phyloP scores from a whole-genome alignment of 176 grass and related monocot species.

The Musa troglodytarum region DNA sequence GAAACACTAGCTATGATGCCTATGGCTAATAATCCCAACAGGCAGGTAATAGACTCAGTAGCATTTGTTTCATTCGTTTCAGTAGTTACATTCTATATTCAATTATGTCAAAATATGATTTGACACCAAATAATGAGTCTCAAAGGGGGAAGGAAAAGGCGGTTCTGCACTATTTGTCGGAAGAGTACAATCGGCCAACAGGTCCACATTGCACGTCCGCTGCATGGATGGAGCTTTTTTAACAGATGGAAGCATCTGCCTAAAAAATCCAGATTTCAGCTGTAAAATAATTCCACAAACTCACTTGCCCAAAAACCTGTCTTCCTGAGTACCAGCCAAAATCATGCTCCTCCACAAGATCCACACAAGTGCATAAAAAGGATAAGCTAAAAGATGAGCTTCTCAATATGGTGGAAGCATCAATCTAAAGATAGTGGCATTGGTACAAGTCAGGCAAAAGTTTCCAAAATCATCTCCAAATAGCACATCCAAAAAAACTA shows the following conservation, averaged over 20 bases:
- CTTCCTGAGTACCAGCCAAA: background rate
- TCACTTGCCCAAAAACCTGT: background rate
- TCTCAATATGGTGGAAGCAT: background rate
- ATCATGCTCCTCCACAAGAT: background rate
- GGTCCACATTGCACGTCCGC: too few species aligned
- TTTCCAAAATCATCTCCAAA: background rate
- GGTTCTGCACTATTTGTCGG: too few species aligned
- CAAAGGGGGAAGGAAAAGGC: too few species aligned
- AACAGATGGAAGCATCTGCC: background rate
- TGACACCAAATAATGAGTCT: too few species aligned
- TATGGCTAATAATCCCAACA: too few species aligned
- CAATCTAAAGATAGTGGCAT: background rate
- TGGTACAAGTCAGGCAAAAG: background rate
- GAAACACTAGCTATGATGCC: too few species aligned
- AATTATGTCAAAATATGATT: too few species aligned
- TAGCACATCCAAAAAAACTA: background rate
- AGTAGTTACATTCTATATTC: too few species aligned
- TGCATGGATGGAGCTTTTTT: too few species aligned
- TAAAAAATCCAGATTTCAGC: background rate
- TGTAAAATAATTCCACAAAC: background rate
- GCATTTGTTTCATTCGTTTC: too few species aligned
- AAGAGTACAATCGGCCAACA: too few species aligned
- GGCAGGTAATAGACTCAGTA: too few species aligned
- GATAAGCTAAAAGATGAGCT: constrained; percentile 10
- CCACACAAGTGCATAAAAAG: background rate